Conservation (phyloP, 1,139 yeast species). For the Pneumocystis oryctolagi region DNA sequence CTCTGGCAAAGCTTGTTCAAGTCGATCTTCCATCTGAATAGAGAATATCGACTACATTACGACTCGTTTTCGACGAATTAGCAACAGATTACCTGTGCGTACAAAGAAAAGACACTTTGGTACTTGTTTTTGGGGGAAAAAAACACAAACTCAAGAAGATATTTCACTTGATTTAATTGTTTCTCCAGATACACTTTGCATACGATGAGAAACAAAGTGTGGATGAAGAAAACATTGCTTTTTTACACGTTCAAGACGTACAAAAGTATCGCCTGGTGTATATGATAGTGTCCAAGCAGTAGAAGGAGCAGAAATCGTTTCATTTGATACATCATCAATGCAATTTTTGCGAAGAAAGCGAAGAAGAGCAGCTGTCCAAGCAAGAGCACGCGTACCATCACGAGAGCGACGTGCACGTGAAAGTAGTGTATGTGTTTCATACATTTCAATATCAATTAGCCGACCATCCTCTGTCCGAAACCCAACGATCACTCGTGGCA, state of each 20-base stretch:
- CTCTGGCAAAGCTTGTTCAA: not conserved
- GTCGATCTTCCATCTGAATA: not conserved
- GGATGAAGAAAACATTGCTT: not conserved
- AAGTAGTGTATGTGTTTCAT: slow-evolving; percentile 66
- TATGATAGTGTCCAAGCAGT: not conserved
- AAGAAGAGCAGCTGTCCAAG: not conserved
- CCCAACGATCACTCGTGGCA: slow-evolving; percentile 65
- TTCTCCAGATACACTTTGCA: not conserved
- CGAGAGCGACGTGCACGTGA: not conserved
- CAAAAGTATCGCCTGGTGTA: not conserved
- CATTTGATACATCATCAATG: not conserved
- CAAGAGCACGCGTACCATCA: not conserved
- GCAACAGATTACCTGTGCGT: not conserved
- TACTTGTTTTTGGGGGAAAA: no score
- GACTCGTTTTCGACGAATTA: not conserved
- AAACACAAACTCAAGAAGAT: not conserved
- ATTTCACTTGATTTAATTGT: no score
- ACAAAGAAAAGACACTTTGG: no score
- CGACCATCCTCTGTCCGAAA: slow-evolving; percentile 61
- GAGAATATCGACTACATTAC: not conserved
- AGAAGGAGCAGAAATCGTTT: not conserved
- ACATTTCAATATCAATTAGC: slow-evolving; percentile 57
- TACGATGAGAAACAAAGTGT: not conserved
- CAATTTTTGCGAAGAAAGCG: not conserved
- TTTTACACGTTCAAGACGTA: not conserved